Base-by-base conservation (phyloP, 179 eudicot species). In the Drosera spatulata region DNA sequence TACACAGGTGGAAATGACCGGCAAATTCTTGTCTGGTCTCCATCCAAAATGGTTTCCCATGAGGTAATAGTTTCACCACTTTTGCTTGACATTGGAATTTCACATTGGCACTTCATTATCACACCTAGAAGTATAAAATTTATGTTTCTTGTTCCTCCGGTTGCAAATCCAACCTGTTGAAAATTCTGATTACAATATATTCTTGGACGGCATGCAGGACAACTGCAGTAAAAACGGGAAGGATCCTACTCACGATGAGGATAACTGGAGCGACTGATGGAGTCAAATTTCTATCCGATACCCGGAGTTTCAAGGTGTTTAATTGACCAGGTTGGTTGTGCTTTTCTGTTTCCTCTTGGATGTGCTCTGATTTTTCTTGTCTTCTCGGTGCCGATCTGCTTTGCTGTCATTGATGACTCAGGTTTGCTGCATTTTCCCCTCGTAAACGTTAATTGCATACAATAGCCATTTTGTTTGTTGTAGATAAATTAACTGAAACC, bases 21-120 rank as follows among this genome's bases (percentile, higher is more conserved):
- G 66, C 85, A 91, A 78, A 88, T 91, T 65, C 95, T 91, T 39
- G 91, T 82, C 39, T 91, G 98, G 96, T 85, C 96, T 66, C 87
- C 97, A 15, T 41, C 84, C 64, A 75, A 78, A 59, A 43, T 66
- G 14, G 68, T 66, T 50, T 46, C 77, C 55, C 79, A 69, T 62
- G 86, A 83, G 70, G 48, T 61, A 91, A 96, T 85, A 76, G 51
- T 53, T 52, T 22, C 12, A 0, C 33, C 10, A 6, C 8, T 41
- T 58, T 9, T 14, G 39, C n/a, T 59, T 22, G 1, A 22, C 33
- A 22, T 22, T 22, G 33, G 33, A 8, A n/a, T n/a, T n/a, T 22
- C 33, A 22, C 33, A 22, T 22, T 22, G 33, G 33, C 33, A 22
- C 33, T 22, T 22, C 33, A 22, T 22, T 22, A 22, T 22, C 33